Base-by-base conservation (phyloP, 2,329 filamentous ascomycete genomes). In the Nannizzia gypsea region DNA sequence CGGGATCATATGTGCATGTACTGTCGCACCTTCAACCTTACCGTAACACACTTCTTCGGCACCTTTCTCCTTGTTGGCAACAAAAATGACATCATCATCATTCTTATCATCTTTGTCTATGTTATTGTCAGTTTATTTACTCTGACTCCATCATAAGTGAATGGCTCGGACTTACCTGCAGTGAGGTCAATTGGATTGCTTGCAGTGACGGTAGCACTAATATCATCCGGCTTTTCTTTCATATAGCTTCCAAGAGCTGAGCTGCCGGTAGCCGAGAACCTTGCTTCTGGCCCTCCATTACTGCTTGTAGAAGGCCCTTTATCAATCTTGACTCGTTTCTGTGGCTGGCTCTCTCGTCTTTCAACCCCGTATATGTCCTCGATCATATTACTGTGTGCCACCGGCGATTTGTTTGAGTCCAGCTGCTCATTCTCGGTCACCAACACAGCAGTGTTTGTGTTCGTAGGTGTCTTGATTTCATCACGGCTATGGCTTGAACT, bases 41-140 rank as follows among this genome's bases (percentile, higher is more conserved):
- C 90, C 90, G 68, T 88, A 90, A 73, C 89, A 95, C 2, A 95
- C 86, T 67, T 89, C 84, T 68, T 89, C 83, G 20, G 84, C 80
- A 54, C 78, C 81, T 31, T 83, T 78, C 60, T 88, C 81, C 46
- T 80, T 78, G 13, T 84, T 71, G 38, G 84, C 75, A 20, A 77
- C 70, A 59, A 73, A 69, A 67, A 75, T 67, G 8, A 74, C 60
- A n/a, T 76, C 73, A 54, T 70, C 72, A 31, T 73, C 71, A 24
- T 67, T 67, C 67, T 22, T 56, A 8, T 75, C 72, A 46, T 70
- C 72, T 26, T 74, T 72, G 22, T 74, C 71, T 54, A 66, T 68
- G 11, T 61, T 52, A n/a, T n/a, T 9, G 50, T 54, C 11, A 34
- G 26, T 26, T 34, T 31, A 54, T 1, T 26, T 13, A 17, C 31